Evolutionary conservation across 2,329 filamentous ascomycete genomes (phyloP).

Genomic region (Xenosphaeropsis pyriputrescens): DNA sequence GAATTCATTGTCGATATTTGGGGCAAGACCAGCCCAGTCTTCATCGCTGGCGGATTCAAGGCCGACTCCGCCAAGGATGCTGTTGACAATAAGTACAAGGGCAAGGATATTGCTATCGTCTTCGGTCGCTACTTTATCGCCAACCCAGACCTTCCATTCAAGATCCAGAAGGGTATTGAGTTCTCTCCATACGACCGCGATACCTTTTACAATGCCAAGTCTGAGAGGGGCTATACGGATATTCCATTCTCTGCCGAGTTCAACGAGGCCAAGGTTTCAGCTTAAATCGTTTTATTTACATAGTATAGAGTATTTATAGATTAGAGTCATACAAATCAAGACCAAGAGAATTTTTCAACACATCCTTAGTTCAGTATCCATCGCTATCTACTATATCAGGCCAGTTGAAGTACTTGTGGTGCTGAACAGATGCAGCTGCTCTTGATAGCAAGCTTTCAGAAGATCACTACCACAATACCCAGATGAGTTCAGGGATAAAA

Average conservation of each 20-base stretch:
- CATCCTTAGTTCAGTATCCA: too few relatives aligned
- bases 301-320: too few relatives aligned
- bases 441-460: too few relatives aligned
- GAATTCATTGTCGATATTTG: constrained; percentile 30
- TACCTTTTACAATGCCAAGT: constrained; percentile 19
- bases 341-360: too few relatives aligned
- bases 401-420: too few relatives aligned
- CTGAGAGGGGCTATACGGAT: constrained; percentile 20
- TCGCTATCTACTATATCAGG: too few relatives aligned
- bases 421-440: too few relatives aligned
- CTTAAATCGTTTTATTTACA: background rate
- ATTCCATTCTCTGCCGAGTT: constrained; percentile 19
- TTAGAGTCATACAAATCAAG: too few relatives aligned
- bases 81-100: constrained; percentile 19
- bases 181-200: constrained; percentile 24
- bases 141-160: constrained; percentile 28
- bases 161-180: constrained; percentile 22
- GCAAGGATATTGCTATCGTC: constrained; percentile 21
- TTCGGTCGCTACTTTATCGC: constrained; percentile 29
- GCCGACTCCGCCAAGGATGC: constrained; percentile 22
- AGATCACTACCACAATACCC: too few relatives aligned
- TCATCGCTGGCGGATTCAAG: constrained; percentile 33
- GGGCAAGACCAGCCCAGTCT: constrained; percentile 25
- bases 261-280: constrained; percentile 1
- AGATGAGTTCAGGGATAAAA: too few relatives aligned